These are phyloP conservation scores for Cerrena zonata DNA, from an alignment of 1,284 basidiomycete species.

Conservation along the genomic window DNA sequence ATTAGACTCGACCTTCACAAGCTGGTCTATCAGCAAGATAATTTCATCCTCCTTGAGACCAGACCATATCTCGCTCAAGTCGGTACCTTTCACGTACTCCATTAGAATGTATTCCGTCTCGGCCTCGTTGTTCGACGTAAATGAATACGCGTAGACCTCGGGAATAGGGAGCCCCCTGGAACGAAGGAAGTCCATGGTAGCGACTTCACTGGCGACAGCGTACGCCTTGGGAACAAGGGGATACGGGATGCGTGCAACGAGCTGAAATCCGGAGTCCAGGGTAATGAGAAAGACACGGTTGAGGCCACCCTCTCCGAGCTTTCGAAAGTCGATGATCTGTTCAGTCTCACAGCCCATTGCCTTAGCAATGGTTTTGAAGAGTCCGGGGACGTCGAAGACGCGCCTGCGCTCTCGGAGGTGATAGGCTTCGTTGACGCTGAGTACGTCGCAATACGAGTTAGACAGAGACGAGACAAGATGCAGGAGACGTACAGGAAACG, in stretches of 20 bases:
- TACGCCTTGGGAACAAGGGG: constrained; percentile 37
- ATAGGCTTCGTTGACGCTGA: constrained; percentile 37
- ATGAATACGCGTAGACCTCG: constrained; percentile 34
- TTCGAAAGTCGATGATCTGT: constrained; percentile 30
- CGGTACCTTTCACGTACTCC: constrained; percentile 39
- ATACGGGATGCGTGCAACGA: constrained; percentile 44
- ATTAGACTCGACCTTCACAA: constrained; percentile 7
- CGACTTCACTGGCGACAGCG: constrained; percentile 33
- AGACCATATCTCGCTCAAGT: constrained; percentile 38
- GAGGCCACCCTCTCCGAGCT: constrained; percentile 38
- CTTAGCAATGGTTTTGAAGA: constrained; percentile 38
- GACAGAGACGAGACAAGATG: constrained; percentile 20
- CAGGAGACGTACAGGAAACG: constrained; percentile 34
- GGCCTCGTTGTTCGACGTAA: constrained; percentile 40
- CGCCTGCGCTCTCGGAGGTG: constrained; percentile 36
- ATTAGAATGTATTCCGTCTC: constrained; percentile 45
- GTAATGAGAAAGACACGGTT: constrained; percentile 40
- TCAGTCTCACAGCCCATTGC: constrained; percentile 28
- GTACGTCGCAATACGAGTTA: constrained; percentile 22
- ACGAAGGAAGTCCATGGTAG: constrained; percentile 10
- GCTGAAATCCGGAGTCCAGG: constrained; percentile 32
- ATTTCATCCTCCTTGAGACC: constrained; percentile 21
- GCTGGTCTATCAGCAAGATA: constrained; percentile 5
- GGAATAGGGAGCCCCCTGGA: constrained; percentile 9
- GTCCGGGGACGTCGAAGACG: constrained; percentile 34